Evolutionary conservation across 306 rosid species (phyloP).

Genomic region (Senna siamea): DNA sequence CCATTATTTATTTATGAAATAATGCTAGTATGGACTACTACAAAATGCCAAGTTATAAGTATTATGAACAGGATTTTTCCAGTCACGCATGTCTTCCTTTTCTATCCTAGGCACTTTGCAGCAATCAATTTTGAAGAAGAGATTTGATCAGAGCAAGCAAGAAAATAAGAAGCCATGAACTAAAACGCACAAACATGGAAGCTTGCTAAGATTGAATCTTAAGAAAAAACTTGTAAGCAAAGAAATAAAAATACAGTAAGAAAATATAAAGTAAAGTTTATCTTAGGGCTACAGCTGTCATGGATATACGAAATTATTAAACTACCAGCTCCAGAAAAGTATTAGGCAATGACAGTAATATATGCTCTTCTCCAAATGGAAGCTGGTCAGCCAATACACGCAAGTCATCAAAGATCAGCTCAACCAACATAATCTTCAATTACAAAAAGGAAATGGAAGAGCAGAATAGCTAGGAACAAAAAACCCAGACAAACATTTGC

Average conservation of each 20-base stretch:
- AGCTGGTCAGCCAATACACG: too few relatives aligned
- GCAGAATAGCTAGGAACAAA: background rate
- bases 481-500: background rate
- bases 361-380: too few relatives aligned
- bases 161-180: background rate
- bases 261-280: background rate
- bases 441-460: background rate
- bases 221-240: background rate
- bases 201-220: background rate
- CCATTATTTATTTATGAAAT: too few relatives aligned
- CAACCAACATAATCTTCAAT: too few relatives aligned
- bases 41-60: background rate
- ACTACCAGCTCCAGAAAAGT: background rate
- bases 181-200: background rate
- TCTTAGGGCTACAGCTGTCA: background rate
- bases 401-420: too few relatives aligned
- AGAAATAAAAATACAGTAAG: background rate
- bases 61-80: background rate
- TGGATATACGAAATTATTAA: background rate
- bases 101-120: background rate
- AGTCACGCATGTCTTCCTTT: background rate
- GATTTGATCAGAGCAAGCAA: too few relatives aligned
- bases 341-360: background rate
- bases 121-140: background rate
- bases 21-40: background rate